phyloP scores from a whole-genome alignment of 163 green algal genomes.

The Coccomyxa subellipsoidea region DNA sequence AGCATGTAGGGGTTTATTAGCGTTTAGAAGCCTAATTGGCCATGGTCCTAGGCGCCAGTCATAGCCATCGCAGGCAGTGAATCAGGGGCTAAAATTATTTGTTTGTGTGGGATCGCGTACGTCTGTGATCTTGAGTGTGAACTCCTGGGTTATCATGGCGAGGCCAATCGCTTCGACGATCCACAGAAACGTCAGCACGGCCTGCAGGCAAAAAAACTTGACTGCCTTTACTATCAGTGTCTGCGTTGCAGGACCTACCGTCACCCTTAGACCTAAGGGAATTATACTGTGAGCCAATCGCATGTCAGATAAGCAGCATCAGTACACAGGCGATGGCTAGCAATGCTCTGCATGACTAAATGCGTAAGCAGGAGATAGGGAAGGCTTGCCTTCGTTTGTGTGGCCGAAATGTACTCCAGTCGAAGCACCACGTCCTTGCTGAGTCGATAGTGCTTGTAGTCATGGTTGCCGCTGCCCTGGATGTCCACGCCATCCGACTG shows the following conservation, averaged over 20 bases:
- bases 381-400: not conserved
- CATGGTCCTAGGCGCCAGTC: too few species aligned
- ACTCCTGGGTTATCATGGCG: not conserved
- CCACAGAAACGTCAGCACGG: not conserved
- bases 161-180: not conserved
- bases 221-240: too few species aligned
- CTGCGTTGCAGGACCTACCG: too few species aligned
- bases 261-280: too few species aligned
- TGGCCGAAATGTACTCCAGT: not conserved
- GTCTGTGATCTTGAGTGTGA: not conserved
- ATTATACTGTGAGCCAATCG: too few species aligned
- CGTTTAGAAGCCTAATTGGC: too few species aligned
- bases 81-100: not conserved
- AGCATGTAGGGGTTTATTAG: too few species aligned
- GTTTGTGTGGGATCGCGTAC: not conserved
- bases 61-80: not conserved
- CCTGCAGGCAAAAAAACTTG: too few species aligned
- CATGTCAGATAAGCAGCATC: too few species aligned
- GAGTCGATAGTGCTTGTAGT: not conserved
- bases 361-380: too few species aligned
- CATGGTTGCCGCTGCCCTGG: not conserved
- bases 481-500: not conserved
- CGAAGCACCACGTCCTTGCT: constrained; percentile 1
- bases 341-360: too few species aligned
- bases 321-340: too few species aligned